Evolutionary conservation across 2,329 filamentous ascomycete species (phyloP), one percentile per base, ranked within the genome.

Genomic region (Colletotrichum sp.): DNA sequence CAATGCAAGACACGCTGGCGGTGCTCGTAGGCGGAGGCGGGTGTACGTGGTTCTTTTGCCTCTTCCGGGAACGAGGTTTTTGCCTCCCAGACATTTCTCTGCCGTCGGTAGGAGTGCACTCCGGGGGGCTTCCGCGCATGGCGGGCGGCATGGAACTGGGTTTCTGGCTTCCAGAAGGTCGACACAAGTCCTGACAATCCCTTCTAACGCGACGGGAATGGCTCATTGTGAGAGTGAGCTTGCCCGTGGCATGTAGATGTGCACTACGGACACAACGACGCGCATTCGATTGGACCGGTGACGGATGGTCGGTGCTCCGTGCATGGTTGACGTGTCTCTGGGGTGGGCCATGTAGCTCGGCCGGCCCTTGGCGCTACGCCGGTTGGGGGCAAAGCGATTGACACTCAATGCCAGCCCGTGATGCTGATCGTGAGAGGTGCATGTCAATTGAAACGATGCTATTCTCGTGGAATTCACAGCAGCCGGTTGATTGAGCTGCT

Each of bases 1-100:
- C 76, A 77, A 77, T 76, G 76, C 76, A 69, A 55, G 73, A 76
- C 69, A 76, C 76, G 76, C 69, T 77, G 76, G 69, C 76, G 69
- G 60, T 70, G 57, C 64, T 60, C 49, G 62, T 30, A 34, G 26
- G 65, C 63, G 52, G 24, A 24, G 12, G 26, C 32, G 44, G 59
- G 30, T 44, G 28, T 71, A 67, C 69, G 72, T 67, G 69, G 52
- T 44, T 44, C 39, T 21, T 62, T 59, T 15, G 62, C 62, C 69
- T 60, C 72, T 62, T 30, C 28, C 21, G 28, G 59, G 28, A 21
- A 18, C 15, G 30, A 30, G 28, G 28, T 34, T 64, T 32, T 36
- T 12, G n/a, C 62, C 62, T 64, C 34, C 24, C 62, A 16, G 62
- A 44, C 15, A n/a, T 39, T 39, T 39, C 62, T 32, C n/a, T 64